Base-by-base conservation (phyloP, 1,284 basidiomycete genomes). In the Pseudomicrostroma phylloplanum region DNA sequence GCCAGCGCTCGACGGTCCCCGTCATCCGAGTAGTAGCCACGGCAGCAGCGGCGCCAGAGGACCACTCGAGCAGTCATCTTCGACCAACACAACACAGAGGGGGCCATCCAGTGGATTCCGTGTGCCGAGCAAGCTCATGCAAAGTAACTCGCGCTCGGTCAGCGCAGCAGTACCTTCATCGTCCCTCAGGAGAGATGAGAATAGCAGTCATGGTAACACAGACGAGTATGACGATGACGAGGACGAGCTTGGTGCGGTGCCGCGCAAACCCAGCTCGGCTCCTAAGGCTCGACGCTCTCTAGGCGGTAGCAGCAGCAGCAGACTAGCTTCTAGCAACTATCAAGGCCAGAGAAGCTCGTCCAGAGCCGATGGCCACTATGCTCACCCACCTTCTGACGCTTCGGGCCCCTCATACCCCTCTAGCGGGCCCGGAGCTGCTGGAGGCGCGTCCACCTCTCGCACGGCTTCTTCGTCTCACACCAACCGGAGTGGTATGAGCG, bases 31-130 rank as follows among this genome's bases (percentile, higher is more conserved):
- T 11, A 23, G 46, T 12, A 48, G 46, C 23, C n/a, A 23, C n/a
- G 46, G 46, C 23, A n/a, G 17, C 12, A 23, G 46, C 23, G 23
- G 46, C 12, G 23, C 23, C 23, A n/a, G 46, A 48, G 46, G 46
- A 7, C 46, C 46, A 23, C 23, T 48, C 7, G 17, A n/a, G 23
- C n/a, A 48, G 46, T 48, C 46, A 11, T n/a, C 46, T n/a, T n/a
- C 46, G 12, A 48, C 17, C 46, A 48, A 48, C 46, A 48, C 46
- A 48, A 48, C 46, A 48, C 46, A 23, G 46, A 36, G 30, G 30
- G 30, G 30, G 3, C 30, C 30, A 3, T 36, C 30, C 30, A 36
- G 30, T 48, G 46, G 46, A 3, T n/a, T n/a, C 46, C 46, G 46
- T n/a, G 23, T 48, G 46, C 46, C 46, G n/a, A 48, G 46, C 46